Percentiles rank a stretch among this genome's conserved stretches.
phyloP scores from a whole-genome alignment of 2,329 filamentous ascomycete species.

The Raffaelea ambrosiae region DNA sequence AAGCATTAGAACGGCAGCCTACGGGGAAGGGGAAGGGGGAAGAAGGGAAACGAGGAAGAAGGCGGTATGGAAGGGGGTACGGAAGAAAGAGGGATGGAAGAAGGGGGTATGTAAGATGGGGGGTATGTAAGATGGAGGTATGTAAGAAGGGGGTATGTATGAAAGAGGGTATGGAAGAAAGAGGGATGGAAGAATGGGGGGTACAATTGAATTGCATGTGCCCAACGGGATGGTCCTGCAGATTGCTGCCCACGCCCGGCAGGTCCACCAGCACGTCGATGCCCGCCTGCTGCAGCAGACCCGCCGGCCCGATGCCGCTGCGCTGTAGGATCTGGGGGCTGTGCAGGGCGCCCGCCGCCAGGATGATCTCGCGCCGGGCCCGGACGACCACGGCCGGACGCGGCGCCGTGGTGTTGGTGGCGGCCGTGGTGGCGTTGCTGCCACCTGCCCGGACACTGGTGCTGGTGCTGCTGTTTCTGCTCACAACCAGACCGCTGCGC shows the following conservation, averaged over 20 bases:
- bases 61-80: too few relatives aligned
- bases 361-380: conserved; percentile 38
- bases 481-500: not conserved
- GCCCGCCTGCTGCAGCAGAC: conserved; percentile 5
- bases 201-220: conserved; percentile 1
- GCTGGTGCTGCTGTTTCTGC: too few relatives aligned
- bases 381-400: not conserved
- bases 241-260: conserved; percentile 13
- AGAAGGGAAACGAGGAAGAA: too few relatives aligned
- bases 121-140: too few relatives aligned
- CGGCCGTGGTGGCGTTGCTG: not conserved
- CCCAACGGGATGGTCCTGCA: conserved; percentile 8
- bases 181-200: too few relatives aligned
- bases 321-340: conserved; percentile 49
- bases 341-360: conserved; percentile 47
- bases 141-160: too few relatives aligned
- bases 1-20: not conserved
- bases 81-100: too few relatives aligned
- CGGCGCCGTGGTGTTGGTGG: not conserved
- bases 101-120: too few relatives aligned
- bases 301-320: conserved; percentile 43
- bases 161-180: too few relatives aligned
- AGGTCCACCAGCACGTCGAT: conserved; percentile 12
- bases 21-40: too few relatives aligned
- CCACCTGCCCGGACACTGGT: too few relatives aligned